Evolutionary conservation across 2,329 filamentous ascomycete species (phyloP).

Genomic region (Aspergillus tamarii): DNA sequence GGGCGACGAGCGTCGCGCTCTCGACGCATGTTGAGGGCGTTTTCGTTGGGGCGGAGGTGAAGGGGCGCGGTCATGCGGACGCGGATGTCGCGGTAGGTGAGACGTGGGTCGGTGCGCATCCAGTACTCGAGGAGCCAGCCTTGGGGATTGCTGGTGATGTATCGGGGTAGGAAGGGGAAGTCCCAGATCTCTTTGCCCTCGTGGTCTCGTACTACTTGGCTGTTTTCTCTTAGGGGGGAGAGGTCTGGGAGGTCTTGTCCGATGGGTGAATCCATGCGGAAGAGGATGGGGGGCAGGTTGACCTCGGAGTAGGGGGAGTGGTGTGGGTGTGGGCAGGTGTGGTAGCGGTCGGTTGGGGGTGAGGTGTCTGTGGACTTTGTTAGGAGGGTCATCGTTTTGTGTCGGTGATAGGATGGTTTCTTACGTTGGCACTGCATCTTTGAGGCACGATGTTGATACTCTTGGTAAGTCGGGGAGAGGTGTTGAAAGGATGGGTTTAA

Average conservation of each 20-base stretch:
- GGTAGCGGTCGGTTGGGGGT: constrained; percentile 14
- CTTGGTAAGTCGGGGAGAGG: background rate
- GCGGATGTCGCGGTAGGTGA: constrained; percentile 34
- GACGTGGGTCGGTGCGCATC: constrained; percentile 31
- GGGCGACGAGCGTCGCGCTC: constrained; percentile 30
- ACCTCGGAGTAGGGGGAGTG: constrained; percentile 22
- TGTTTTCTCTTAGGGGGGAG: constrained; percentile 20
- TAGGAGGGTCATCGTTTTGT: background rate
- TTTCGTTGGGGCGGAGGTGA: constrained; percentile 24
- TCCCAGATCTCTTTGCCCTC: constrained; percentile 23
- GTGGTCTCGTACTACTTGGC: constrained; percentile 12
- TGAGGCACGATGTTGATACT: background rate
- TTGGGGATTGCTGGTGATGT: constrained; percentile 28
- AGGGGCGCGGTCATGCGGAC: constrained; percentile 29
- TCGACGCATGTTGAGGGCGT: constrained; percentile 32
- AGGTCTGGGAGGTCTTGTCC: constrained; percentile 5
- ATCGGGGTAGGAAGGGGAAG: constrained; percentile 32
- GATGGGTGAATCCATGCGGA: constrained; percentile 24
- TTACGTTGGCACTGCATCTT: background rate
- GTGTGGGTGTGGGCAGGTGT: constrained; percentile 30
- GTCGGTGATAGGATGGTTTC: background rate
- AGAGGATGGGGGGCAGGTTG: constrained; percentile 29
- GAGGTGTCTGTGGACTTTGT: constrained; percentile 13
- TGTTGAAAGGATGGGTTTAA: background rate
- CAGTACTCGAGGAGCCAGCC: constrained; percentile 37